These are phyloP conservation scores for Fistulifera solaris DNA, from an alignment of 108 stramenopile species.

Conservation along the genomic window DNA sequence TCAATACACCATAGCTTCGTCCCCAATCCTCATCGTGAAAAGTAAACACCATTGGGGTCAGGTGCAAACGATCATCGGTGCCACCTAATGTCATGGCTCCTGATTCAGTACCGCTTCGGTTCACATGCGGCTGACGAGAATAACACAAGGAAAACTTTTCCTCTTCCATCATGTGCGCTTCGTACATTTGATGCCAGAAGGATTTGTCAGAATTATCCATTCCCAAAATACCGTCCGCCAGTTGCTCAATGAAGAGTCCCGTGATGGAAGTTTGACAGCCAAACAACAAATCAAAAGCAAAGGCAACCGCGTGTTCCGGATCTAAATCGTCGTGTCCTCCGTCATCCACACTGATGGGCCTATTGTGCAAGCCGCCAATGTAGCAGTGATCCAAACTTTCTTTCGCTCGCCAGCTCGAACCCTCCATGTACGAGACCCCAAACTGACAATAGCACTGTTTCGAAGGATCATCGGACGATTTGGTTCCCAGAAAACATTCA, in stretches of 20 bases:
- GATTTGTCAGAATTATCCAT: slow-evolving; percentile 32
- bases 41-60: slow-evolving; percentile 73
- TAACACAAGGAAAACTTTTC: slow-evolving; percentile 55
- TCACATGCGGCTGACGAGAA: slow-evolving; percentile 26
- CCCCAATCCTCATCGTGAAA: too few species aligned
- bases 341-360: slow-evolving; percentile 10
- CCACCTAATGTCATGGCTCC: slow-evolving; percentile 88
- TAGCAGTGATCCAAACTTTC: slow-evolving; percentile 41
- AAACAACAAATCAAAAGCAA: slow-evolving; percentile 64
- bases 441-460: slow-evolving; percentile 3
- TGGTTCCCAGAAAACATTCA: slow-evolving; percentile 10
- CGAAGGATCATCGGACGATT: too few species aligned
- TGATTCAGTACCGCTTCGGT: slow-evolving; percentile 39
- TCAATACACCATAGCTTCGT: slow-evolving; percentile 38
- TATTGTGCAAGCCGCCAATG: slow-evolving; percentile 27
- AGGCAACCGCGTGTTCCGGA: slow-evolving; percentile 18
- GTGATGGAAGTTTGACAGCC: slow-evolving; percentile 84
- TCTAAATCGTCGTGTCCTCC: slow-evolving; percentile 14
- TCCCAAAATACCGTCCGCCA: slow-evolving; percentile 91
- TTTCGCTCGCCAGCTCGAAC: slow-evolving; percentile 46
- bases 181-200: slow-evolving; percentile 61
- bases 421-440: slow-evolving; percentile 36
- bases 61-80: slow-evolving; percentile 59
- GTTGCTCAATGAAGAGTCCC: slow-evolving; percentile 81
- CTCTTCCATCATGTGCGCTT: slow-evolving; percentile 22